Evolutionary conservation across 768 basidiomycete species (phyloP), one percentile per base, ranked within the genome.

Genomic region (Russula sp.): DNA sequence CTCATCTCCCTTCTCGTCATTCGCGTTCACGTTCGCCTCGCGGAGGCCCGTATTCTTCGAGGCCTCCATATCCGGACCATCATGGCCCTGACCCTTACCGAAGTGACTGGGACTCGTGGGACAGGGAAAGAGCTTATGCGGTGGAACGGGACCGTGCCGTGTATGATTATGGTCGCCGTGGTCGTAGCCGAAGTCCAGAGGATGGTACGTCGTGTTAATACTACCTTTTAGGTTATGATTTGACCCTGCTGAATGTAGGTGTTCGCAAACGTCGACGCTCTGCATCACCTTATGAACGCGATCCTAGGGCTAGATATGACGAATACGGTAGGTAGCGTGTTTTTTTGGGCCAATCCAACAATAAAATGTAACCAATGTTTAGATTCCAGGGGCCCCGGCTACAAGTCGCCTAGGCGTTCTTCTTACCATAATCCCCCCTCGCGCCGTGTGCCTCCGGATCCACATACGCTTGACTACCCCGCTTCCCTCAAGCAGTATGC

Each of bases 11-110:
- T 62, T 80, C 85, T 67, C 88, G 87, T 68, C 88, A 85, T 72
- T 92, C 91, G 72, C 89, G 89, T 72, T 93, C 91, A 71, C 88
- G 90, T 64, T 92, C 90, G 67, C 90, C 88, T 42, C 72, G 78
- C 57, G 76, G 81, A 42, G 79, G 81, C 61, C 71, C 79, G 13
- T 85, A 83, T 69, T 78, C 83, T 58, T 72, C 82, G 49, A 80
- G 86, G 71, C 78, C 81, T 11, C 76, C 84, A 28, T 82, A 84
- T 73, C 78, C 81, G 64, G 88, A 89, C 64, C 69, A 74, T 54
- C 86, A 84, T 69, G 81, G 83, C 32, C 76, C 77, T 59, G 86
- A 89, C 69, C 76, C 74, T 46, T 84, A 85, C 75, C 83, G 88
- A 64, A 76, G 79, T 18, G 82, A 85, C 69, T 90, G 85, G 85